phyloP scores from a whole-genome alignment of 441 rosid genomes.

The Geranium incanum region DNA sequence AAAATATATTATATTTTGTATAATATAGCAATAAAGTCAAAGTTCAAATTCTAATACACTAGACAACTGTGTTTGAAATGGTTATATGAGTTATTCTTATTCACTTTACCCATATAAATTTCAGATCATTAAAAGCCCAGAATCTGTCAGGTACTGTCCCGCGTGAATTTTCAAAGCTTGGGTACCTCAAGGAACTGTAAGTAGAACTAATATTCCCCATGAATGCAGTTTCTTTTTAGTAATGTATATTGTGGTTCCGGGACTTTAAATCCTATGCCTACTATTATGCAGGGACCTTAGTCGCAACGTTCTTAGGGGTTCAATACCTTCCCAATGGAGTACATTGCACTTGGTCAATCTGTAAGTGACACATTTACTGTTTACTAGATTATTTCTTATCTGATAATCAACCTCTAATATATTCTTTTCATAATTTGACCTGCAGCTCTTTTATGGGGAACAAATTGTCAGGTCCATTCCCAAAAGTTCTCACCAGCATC shows the following conservation, averaged over 20 bases:
- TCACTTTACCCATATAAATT: not conserved
- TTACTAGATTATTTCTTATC: not conserved
- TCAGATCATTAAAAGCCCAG: constrained; percentile 58
- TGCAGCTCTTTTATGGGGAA: constrained; percentile 88
- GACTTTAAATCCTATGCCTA: not conserved
- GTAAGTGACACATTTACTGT: constrained; percentile 30
- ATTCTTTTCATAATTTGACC: constrained; percentile 17
- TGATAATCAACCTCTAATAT: not conserved
- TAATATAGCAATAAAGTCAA: not conserved
- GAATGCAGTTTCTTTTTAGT: not conserved
- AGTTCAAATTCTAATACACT: not conserved
- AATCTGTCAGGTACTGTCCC: constrained; percentile 66
- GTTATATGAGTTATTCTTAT: not conserved
- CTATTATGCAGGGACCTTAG: constrained; percentile 64
- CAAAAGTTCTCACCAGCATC: constrained; percentile 56
- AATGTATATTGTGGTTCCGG: not conserved
- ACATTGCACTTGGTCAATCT: constrained; percentile 53
- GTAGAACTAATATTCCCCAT: constrained; percentile 20
- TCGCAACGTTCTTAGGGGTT: constrained; percentile 61
- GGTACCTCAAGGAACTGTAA: constrained; percentile 58
- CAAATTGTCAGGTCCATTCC: constrained; percentile 71
- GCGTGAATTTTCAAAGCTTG: constrained; percentile 63
- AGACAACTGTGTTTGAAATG: not conserved
- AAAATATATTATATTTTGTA: no score
- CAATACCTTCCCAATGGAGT: constrained; percentile 73